Conservation (phyloP, 1,284 basidiomycete genomes). For the Tilletia horrida region DNA sequence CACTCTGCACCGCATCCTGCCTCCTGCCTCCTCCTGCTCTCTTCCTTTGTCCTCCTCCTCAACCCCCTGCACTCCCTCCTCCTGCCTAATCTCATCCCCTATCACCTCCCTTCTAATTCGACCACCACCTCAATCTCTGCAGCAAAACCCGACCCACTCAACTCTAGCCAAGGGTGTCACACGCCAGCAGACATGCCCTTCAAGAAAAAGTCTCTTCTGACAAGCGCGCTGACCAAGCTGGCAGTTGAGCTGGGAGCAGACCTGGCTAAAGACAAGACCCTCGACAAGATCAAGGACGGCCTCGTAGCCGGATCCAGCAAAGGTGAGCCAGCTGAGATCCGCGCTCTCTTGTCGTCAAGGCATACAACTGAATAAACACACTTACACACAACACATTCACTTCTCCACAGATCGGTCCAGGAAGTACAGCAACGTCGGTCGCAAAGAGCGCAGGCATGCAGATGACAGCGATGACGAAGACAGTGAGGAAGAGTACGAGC, state of each 20-base stretch:
- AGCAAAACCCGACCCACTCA: neutral
- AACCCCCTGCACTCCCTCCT: no score
- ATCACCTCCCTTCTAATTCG: no score
- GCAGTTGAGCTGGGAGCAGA: neutral
- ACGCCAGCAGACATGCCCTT: no score
- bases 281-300: slow-evolving; percentile 1
- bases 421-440: slow-evolving; percentile 8
- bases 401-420: neutral
- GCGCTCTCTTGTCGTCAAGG: no score
- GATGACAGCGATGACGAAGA: neutral
- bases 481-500: slow-evolving; percentile 11
- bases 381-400: no score
- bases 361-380: no score
- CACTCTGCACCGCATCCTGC: no score
- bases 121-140: no score
- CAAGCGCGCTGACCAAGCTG: slow-evolving; percentile 3
- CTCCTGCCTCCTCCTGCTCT: no score
- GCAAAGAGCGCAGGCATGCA: slow-evolving; percentile 3
- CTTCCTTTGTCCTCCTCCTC: no score
- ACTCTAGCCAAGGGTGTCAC: no score
- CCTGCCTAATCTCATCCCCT: no score
- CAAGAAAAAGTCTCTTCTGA: neutral
- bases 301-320: neutral
- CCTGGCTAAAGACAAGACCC: slow-evolving; percentile 1
- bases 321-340: neutral